Percentiles rank a stretch among this genome's conserved stretches.
Conservation (phyloP, 805 yeast genomes). For the Lachancea waltii region DNA sequence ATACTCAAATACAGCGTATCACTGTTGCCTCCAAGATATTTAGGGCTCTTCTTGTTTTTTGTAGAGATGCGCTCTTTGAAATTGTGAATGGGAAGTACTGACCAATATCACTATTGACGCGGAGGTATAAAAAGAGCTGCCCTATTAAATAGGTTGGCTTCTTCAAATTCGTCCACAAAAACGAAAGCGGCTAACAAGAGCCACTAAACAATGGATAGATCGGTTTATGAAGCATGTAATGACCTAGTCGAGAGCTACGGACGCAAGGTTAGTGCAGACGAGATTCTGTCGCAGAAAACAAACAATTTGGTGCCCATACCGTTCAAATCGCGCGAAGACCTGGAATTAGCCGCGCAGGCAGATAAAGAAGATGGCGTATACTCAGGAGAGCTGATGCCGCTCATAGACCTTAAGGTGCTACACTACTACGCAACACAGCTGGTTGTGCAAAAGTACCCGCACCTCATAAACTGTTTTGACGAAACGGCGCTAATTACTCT, state of each 20-base stretch:
- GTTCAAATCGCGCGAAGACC: slow-evolving; percentile 27
- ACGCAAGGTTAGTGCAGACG: slow-evolving; percentile 29
- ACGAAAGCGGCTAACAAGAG: not conserved
- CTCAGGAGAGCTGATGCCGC: slow-evolving; percentile 25
- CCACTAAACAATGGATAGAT: slow-evolving; percentile 19
- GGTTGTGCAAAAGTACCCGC: slow-evolving; percentile 27
- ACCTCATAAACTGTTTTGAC: slow-evolving; percentile 27
- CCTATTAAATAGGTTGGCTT: no score
- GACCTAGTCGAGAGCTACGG: slow-evolving; percentile 23
- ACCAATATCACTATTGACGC: no score
- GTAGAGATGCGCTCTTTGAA: no score
- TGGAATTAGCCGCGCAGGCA: slow-evolving; percentile 16
- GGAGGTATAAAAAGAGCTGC: no score
- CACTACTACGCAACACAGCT: slow-evolving; percentile 34
- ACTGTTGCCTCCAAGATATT: no score
- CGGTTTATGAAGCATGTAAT: slow-evolving; percentile 29
- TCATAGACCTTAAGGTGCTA: slow-evolving; percentile 30
- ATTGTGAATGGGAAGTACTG: no score
- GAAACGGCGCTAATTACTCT: slow-evolving; percentile 34
- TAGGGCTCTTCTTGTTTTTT: no score
- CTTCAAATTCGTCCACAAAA: no score
- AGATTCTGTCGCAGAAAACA: slow-evolving; percentile 24
- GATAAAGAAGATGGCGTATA: slow-evolving; percentile 24
- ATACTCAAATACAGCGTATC: no score
- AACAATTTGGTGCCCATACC: slow-evolving; percentile 29